Base-by-base conservation (phyloP, 768 basidiomycete genomes). In the Russula compacta region DNA sequence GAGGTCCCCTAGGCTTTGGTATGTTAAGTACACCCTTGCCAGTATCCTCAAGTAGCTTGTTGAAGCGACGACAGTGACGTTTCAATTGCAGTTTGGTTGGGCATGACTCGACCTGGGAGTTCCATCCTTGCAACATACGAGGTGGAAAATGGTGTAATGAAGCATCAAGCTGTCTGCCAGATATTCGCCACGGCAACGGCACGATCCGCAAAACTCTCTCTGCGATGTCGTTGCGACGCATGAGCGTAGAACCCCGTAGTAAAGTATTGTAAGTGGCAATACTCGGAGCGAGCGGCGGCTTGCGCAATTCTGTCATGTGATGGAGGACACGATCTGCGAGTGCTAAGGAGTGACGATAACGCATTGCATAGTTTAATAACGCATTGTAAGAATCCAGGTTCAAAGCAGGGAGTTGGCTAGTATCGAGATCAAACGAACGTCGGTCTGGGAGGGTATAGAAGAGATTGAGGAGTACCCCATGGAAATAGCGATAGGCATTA, bases 291-390 rank as follows among this genome's bases (percentile, higher is more conserved):
- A 85, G 66, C 11, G 73, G 70, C 4, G 76, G 73, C 8, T 71
- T 60, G 15, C 81, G 77, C 2, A 73, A 61, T 17, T 72, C 64
- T 19, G 73, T 73, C 82, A 89, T 84, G 65, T 87, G 81, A 12
- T 78, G 64, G 11, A 88, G 69, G 14, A 89, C 71, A 12, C 69
- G 64, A 14, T 76, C 70, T 0, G 81, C 85, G 29, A 81, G 73
- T 1, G 67, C 59, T 17, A 78, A 71, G 6, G 84, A 84, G 43
- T 76, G 72, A n/a, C 79, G 78, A 65, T 86, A 78, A 8, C 80
- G 80, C 39, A 92, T 75, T 4, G 83, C 74, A 69, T 89, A 90
- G 62, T 86, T 78, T 4, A 91, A 66, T 32, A 92, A 78, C 0
- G 81, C 67, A 68, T 88, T 86, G 71, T 83, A 86, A 1, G 78